Evolutionary conservation across 2,329 filamentous ascomycete species (phyloP).

Genomic region (Xylariaceae sp.): DNA sequence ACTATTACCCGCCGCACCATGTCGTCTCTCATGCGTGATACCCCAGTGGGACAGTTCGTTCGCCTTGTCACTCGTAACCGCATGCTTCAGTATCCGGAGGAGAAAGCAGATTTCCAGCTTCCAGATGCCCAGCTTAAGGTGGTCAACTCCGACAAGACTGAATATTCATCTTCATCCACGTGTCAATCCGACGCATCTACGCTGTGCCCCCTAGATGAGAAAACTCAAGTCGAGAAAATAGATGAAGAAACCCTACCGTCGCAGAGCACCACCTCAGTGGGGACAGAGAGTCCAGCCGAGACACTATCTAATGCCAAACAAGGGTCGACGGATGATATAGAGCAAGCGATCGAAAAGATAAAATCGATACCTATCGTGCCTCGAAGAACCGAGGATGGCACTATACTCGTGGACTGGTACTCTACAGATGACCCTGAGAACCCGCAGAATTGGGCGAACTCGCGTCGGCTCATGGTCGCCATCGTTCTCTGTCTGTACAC

Average conservation of each 20-base stretch:
- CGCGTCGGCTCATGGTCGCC: conserved; percentile 49
- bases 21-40: conserved; percentile 30
- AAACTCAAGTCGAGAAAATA: conserved; percentile 27
- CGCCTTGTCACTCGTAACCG: conserved; percentile 39
- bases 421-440: conserved; percentile 56
- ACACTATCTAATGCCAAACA: conserved; percentile 35
- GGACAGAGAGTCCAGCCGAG: conserved; percentile 34
- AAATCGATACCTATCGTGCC: conserved; percentile 39
- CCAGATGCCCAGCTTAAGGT: conserved; percentile 28
- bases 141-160: conserved; percentile 7
- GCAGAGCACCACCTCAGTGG: conserved; percentile 24
- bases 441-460: conserved; percentile 39
- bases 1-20: not conserved
- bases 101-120: conserved; percentile 31
- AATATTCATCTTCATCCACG: not conserved
- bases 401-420: conserved; percentile 42
- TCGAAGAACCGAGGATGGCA: conserved; percentile 29
- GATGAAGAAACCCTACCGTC: conserved; percentile 26
- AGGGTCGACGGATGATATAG: conserved; percentile 33
- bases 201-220: conserved; percentile 30
- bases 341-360: conserved; percentile 36
- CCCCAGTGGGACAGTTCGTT: conserved; percentile 39
- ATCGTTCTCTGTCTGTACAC: conserved; percentile 62
- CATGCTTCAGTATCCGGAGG: conserved; percentile 32
- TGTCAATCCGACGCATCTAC: conserved; percentile 26